Evolutionary conservation across 139 green algal species (phyloP), one percentile per base, ranked within the genome.

Genomic region (Chlamydomonas sphaeroides): DNA sequence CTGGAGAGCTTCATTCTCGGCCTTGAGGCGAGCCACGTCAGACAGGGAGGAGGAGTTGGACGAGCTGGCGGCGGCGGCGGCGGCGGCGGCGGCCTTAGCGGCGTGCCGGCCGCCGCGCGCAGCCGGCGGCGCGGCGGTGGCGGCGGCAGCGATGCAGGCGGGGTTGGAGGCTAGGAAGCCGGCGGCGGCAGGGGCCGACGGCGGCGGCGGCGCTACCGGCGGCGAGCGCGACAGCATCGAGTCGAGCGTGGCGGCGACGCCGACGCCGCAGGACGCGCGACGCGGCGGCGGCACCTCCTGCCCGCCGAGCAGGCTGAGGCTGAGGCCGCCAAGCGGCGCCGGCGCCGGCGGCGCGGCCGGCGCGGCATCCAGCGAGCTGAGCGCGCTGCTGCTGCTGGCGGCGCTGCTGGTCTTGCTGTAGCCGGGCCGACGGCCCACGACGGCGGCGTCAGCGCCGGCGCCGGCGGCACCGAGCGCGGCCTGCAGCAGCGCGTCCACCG

Each of bases 321-420:
- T 38, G 0, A 68, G 57, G 35, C 70, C 33, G 70, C 30, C 51
- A 0, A 20, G n/a, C 25, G 25, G 25, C 25, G 3, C 2, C 56
- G 56, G 2, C 56, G 56, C 25, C 18, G 3, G 2, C n/a, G 62
- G 32, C 62, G 32, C 62, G 15, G 62, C 62, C 15, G 32, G 6
- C 21, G 39, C 61, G 11, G 61, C 28, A 11, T 69, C 65, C 11
- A 69, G 35, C 28, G n/a, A n/a, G n/a, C 11, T 62, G 18, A 66
- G 59, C 59, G 30, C 59, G 38, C 38, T 17, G 56, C 33, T 53
- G 49, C 39, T 49, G 74, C 74, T 70, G 59, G 39, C 17, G 30
- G 32, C 32, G 75, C 75, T 82, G 75, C 25, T 72, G 62, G 39
- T 72, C 59, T 82, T 82, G 75, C 75, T 82, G n/a, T 73, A 62